A percentile compares a stretch with the other conserved stretches of the same genome.
Conservation (phyloP, 768 basidiomycete species). For the Cubamyces sp. region DNA sequence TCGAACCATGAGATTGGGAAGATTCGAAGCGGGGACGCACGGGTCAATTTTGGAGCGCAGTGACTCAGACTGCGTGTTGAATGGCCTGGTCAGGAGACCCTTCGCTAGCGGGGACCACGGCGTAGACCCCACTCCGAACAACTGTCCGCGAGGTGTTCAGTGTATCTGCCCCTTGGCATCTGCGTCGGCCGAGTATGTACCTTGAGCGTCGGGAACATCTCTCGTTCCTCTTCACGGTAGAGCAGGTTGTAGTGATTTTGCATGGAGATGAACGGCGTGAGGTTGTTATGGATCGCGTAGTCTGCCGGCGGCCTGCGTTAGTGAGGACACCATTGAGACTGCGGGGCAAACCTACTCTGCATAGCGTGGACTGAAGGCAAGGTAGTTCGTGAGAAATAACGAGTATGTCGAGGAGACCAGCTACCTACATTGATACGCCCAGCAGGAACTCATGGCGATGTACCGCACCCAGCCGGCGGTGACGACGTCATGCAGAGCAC, state of each 20-base stretch:
- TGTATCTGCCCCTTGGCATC: neutral
- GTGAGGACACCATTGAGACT: too few species aligned
- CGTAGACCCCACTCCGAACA: slow-evolving; percentile 43
- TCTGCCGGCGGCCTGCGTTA: slow-evolving; percentile 21
- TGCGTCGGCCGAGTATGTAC: slow-evolving; percentile 16
- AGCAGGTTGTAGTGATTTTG: slow-evolving; percentile 49
- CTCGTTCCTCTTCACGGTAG: slow-evolving; percentile 51
- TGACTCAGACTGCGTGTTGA: slow-evolving; percentile 26
- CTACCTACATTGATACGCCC: slow-evolving; percentile 35
- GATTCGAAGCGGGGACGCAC: slow-evolving; percentile 17
- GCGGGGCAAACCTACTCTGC: slow-evolving; percentile 29
- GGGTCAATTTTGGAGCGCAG: slow-evolving; percentile 31
- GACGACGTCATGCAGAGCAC: slow-evolving; percentile 45
- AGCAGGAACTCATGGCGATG: slow-evolving; percentile 41
- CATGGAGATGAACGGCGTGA: slow-evolving; percentile 49
- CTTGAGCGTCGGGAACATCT: slow-evolving; percentile 44
- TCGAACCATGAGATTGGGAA: neutral
- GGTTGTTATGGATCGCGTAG: slow-evolving; percentile 40
- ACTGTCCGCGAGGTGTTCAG: slow-evolving; percentile 19
- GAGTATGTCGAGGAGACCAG: neutral
- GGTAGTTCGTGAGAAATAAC: neutral
- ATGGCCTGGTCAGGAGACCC: slow-evolving; percentile 39
- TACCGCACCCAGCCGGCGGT: slow-evolving; percentile 45
- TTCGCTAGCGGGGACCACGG: slow-evolving; percentile 46
- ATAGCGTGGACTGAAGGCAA: slow-evolving; percentile 34